Base-by-base conservation (phyloP, 2,329 filamentous ascomycete species). In the Amesomyces nigricolor region DNA sequence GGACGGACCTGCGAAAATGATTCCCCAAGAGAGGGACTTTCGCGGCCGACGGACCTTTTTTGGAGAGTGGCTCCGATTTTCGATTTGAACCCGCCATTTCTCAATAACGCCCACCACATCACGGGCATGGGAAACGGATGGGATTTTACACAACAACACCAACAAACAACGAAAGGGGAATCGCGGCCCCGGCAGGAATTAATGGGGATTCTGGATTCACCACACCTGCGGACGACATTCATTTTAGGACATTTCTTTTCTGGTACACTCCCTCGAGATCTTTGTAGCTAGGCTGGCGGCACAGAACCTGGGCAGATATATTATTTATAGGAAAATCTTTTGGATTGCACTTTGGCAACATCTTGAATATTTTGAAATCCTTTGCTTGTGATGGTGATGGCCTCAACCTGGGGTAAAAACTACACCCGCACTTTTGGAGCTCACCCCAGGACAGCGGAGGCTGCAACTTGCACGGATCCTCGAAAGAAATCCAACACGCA, bases 231-330 rank as follows among this genome's bases (percentile, higher is more conserved):
- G 19, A 17, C 48, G 44, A 47, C 54, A 52, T 17, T 52, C 49
- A 38, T 52, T 56, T 19, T 16, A 22, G 14, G 17, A 39, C n/a
- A 37, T 42, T 47, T 47, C 22, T 35, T 42, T 30, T 44, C 30
- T 32, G 10, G 3, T 47, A 11, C 11, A 26, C 29, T 19, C 30
- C 30, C 46, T 38, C 19, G 45, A 42, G 35, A 51, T 51, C 47
- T 46, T 56, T 53, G 55, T 57, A 57, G 55, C 51, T 57, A 51
- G 51, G 54, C 44, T 53, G 22, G 43, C 43, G 44, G 51, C 38
- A 51, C 51, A 57, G 55, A 57, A 57, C 55, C 55, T 32, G 17
- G 51, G 29, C 19, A 47, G 10, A 32, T 30, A 44, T 48, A 42
- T 39, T 45, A 26, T 26, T 26, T 26, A 26, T 26, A 26, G 22